Evolutionary conservation across 805 yeast species (phyloP).

Genomic region (Myxozyma nipponensis): DNA sequence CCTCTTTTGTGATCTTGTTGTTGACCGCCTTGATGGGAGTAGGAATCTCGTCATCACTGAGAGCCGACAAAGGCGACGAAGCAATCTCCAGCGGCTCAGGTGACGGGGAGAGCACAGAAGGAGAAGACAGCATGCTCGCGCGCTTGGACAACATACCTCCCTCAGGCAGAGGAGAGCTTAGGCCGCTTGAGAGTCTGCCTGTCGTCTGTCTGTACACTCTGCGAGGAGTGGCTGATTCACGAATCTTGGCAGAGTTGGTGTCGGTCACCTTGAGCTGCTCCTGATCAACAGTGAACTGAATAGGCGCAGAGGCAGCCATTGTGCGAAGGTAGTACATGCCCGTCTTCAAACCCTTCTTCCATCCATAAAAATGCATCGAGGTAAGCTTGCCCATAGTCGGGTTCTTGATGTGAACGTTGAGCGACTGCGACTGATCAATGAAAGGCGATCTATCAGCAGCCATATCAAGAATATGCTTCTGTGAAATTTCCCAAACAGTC

Average conservation of each 20-base stretch:
- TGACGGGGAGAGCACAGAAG: neutral
- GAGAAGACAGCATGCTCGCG: neutral
- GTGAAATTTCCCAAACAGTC: constrained; percentile 96
- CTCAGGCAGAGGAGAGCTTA: neutral
- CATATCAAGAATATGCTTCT: constrained; percentile 78
- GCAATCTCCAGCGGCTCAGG: neutral
- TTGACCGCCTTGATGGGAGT: constrained; percentile 32
- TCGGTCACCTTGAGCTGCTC: constrained; percentile 38
- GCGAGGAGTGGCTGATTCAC: constrained; percentile 1
- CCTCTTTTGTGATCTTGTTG: constrained; percentile 24
- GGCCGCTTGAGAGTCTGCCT: constrained; percentile 4
- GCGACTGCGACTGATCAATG: constrained; percentile 83
- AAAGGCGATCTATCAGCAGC: constrained; percentile 74
- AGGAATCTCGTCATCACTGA: constrained; percentile 44
- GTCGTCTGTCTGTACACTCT: constrained; percentile 10
- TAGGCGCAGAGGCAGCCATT: constrained; percentile 95
- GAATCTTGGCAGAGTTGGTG: constrained; percentile 12
- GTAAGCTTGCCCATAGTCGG: constrained; percentile 97
- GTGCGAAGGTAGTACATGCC: constrained; percentile 98
- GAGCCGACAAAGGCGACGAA: neutral
- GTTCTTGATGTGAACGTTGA: constrained; percentile 80
- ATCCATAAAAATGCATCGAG: constrained; percentile 97
- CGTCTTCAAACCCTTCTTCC: constrained; percentile 97
- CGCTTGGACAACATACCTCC: neutral
- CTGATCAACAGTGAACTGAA: constrained; percentile 77